A percentile compares a stretch with the other conserved stretches of the same genome.
phyloP scores from a whole-genome alignment of 2,329 filamentous ascomycete species.

The Madurella fahalii region DNA sequence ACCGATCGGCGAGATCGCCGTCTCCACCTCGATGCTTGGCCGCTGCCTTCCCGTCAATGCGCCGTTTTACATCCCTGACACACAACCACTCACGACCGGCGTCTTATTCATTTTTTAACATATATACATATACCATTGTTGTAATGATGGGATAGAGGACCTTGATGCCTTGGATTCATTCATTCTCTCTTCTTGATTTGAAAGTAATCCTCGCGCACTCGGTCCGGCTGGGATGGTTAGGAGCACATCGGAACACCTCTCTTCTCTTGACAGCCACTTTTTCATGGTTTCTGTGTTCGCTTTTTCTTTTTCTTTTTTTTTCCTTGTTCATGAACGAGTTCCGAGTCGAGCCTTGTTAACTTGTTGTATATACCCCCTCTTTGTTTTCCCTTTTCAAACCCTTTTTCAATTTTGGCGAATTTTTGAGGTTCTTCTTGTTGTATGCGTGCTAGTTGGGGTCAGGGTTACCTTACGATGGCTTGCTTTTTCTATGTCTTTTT shows the following conservation, averaged over 20 bases:
- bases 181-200: not conserved
- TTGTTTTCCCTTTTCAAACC: not conserved
- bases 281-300: not conserved
- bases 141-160: slow-evolving; percentile 5
- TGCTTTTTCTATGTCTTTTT: not conserved
- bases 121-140: slow-evolving; percentile 11
- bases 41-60: not conserved
- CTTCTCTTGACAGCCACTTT: not conserved
- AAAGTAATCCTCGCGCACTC: not conserved
- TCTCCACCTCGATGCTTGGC: not conserved
- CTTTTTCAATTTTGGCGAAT: not conserved
- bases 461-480: not conserved
- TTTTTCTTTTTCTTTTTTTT: not conserved
- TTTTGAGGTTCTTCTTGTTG: not conserved
- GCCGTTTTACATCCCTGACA: not conserved
- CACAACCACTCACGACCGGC: not conserved
- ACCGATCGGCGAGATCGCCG: not conserved
- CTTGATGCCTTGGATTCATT: not conserved
- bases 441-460: not conserved
- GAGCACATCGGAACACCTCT: not conserved
- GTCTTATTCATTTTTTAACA: not conserved
- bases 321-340: not conserved
- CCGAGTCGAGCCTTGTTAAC: not conserved
- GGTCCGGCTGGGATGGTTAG: not conserved
- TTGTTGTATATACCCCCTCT: slow-evolving; percentile 9